Base-by-base conservation (phyloP, 2,329 filamentous ascomycete species). In the Aspergillus caelatus region DNA sequence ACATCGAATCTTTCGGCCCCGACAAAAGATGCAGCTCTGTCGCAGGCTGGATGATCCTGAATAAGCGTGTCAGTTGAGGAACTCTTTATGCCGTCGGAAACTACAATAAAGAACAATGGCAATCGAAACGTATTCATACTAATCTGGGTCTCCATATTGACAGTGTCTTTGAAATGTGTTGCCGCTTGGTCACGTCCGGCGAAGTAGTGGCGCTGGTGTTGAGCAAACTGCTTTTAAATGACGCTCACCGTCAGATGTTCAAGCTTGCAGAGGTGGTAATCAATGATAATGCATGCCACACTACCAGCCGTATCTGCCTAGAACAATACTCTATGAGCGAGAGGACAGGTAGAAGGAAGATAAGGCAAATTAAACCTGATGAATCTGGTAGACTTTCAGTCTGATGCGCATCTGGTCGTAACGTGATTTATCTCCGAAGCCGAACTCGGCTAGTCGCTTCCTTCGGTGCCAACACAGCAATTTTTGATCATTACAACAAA, bases 1-100 rank as follows among this genome's bases (percentile, higher is more conserved):
- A n/a, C 61, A 62, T 52, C 61, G 39, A 41, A 62, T 62, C 32
- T 62, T 62, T 21, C 61, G 36, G 14, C 45, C 43, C 8, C 61
- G 61, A 48, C 61, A 62, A 41, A 62, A 62, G 30, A 59, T 36
- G n/a, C 61, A 62, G 48, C 61, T 62, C 12, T 57, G 61, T 36
- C 61, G 56, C n/a, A 62, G 50, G 3, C 9, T 16, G 10, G 55
- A 61, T 62, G 63, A 39, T 57, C 26, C 45, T 52, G 34, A 19
- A 50, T 19, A 11, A 61, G 61, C 30, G 63, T 50, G 63, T 53
- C n/a, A 53, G 50, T 34, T 32, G 28, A 21, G 16, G n/a, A 28
- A 10, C 14, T 4, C 50, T 53, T 53, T 19, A 21, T 53, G 7
- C 2, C 4, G 21, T 32, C 16, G 16, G 4, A 32, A 32, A 6